Base-by-base conservation (phyloP, 108 stramenopile genomes). In the Stephanodiscus minutulus region DNA sequence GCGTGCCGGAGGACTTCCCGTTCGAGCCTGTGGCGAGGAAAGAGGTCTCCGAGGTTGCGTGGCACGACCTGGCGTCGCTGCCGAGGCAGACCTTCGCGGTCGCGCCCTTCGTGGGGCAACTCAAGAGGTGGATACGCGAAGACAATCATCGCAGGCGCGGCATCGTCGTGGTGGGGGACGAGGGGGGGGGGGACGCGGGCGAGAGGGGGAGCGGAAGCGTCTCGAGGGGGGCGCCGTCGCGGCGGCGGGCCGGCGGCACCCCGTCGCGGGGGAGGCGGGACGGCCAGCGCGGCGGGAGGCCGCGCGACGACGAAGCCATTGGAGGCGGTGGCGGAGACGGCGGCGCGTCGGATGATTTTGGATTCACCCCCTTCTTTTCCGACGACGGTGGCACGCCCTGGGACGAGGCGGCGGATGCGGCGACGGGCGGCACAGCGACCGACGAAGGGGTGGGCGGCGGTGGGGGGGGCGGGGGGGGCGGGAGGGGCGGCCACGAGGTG, bases 11-110 rank as follows among this genome's bases (percentile, higher is more conserved):
- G 21, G 82, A 90, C 37, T 95, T 91, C 70, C 86, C 88, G 22
- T 95, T 95, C 68, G 83, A 76, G 56, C 94, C 94, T 3, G 90
- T 95, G 20, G 90, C 89, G 22, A 76, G 91, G 13, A 95, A 95
- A 68, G 94, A 95, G 75, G 88, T 95, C 6, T 73, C 82, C 22
- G 70, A 82, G 15, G 80, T 92, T 5, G 56, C 75, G 57, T 95
- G 88, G 86, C 76, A 84, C 73, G 81, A 82, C 27, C 61, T 92
- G 12, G 69, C 81, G 47, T 61, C 84, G 6, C 50, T 91, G 3
- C 89, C 92, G 10, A 93, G 86, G 53, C 79, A 56, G 55, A 80
- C 81, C 33, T 95, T 83, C 66, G 91, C 88, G 0, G 88, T 95
- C 7, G 29, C 90, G 8, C 94, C 94, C 9, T 87, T 92, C 50